Base-by-base conservation (phyloP, 1,284 basidiomycete genomes). In the Leccinum proliferum region DNA sequence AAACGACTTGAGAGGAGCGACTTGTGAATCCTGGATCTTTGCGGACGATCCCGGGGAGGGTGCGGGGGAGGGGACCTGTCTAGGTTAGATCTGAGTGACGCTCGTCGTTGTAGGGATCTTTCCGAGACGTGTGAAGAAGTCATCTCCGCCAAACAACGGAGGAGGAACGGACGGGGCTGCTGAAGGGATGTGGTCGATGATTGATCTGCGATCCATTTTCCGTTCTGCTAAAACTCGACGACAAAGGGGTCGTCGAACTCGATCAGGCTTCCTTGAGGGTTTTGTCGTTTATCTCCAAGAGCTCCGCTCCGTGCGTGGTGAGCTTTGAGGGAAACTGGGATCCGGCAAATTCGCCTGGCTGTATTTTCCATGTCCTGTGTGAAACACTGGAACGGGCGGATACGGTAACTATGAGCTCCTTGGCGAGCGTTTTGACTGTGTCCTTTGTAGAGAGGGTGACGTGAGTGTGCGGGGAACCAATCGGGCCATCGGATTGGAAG, bases 361-460 rank as follows among this genome's bases (percentile, higher is more conserved):
- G 77, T 32, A 86, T 71, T 67, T 77, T 81, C 88, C 89, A 90
- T 59, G 88, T 73, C 63, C 86, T 86, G 69, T 80, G 80, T n/a
- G 79, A 76, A 59, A 72, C 60, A 21, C 72, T 67, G 39, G 69
- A 63, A 46, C 72, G 67, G 15, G 74, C 67, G 10, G 75, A 71
- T 11, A 82, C 66, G 25, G 67, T 70, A 5, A 72, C 72, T 1
- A 78, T 77, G 25, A 83, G 75, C 29, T 76, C 74, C 57, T 68
- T 71, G 68, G 74, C 77, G 37, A 87, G 76, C 18, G 73, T 63
- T 29, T 68, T 75, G 50, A 83, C 73, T 5, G 81, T 80, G 62
- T 84, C 84, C 21, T 79, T 81, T 57, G 73, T 75, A 4, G 86
- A 89, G 25, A 87, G 77, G 0, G 78, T 77, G 37, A 84, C 68